Conservation (phyloP, 768 basidiomycete genomes). For the Psilocybe cyanescens region DNA sequence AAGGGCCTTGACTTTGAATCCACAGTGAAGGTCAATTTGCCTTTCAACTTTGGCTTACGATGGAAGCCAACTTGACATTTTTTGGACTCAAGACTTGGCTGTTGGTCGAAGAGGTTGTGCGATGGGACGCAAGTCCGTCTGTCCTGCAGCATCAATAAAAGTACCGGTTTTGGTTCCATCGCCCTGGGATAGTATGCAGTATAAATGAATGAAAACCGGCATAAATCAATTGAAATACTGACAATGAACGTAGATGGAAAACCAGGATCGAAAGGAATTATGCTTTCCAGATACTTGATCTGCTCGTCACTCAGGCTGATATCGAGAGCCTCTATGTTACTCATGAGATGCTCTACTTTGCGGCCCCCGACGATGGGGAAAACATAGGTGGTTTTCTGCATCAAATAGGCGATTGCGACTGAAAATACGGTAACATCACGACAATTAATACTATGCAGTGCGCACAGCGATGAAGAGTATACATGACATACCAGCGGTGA, state of each 20-base stretch:
- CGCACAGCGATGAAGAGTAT: background rate
- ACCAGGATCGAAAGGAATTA: constrained; percentile 47
- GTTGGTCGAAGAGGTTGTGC: background rate
- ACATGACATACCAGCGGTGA: constrained; percentile 45
- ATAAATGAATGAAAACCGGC: background rate
- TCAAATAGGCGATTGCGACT: constrained; percentile 29
- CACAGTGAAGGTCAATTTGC: no score
- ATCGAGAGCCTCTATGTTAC: constrained; percentile 54
- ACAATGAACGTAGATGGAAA: constrained; percentile 42
- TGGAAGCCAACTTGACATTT: no score
- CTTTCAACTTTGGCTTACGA: no score
- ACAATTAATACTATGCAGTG: background rate
- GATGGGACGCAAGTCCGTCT: background rate
- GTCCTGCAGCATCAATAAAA: background rate
- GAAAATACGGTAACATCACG: background rate
- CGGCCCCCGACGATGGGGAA: constrained; percentile 57
- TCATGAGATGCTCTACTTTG: constrained; percentile 53
- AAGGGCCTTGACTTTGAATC: no score
- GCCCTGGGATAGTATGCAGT: background rate
- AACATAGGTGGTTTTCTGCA: constrained; percentile 56
- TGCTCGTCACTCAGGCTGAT: constrained; percentile 49
- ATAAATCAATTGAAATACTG: background rate
- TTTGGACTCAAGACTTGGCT: background rate
- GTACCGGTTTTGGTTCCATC: background rate
- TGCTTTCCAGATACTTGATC: constrained; percentile 45